Conservation (phyloP, 2,329 filamentous ascomycete species). For the Exophiala dermatitidis region DNA sequence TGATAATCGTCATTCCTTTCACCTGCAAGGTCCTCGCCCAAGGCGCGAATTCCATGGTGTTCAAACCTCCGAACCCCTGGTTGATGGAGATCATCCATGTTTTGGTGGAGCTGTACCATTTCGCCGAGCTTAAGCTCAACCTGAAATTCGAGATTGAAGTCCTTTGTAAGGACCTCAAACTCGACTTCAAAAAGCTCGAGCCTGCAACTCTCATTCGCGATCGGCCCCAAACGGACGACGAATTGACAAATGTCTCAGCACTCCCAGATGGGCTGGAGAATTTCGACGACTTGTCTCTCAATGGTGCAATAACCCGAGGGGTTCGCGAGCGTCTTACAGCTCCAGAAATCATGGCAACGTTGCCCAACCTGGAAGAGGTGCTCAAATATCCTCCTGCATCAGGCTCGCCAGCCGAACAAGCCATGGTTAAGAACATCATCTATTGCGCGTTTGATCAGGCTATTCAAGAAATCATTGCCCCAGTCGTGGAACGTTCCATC, state of each 20-base stretch:
- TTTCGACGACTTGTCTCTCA: slow-evolving; percentile 72
- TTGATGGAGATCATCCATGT: slow-evolving; percentile 90
- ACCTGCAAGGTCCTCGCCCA: slow-evolving; percentile 92
- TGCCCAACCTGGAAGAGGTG: slow-evolving; percentile 75
- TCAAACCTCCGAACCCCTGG: slow-evolving; percentile 94
- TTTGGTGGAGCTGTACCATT: slow-evolving; percentile 87
- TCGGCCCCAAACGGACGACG: slow-evolving; percentile 36
- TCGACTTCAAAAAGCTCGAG: slow-evolving; percentile 89
- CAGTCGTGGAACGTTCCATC: slow-evolving; percentile 93
- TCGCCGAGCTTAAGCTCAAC: slow-evolving; percentile 88
- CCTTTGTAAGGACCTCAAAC: slow-evolving; percentile 79
- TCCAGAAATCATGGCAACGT: slow-evolving; percentile 66
- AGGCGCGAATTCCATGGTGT: slow-evolving; percentile 76
- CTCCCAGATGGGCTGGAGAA: slow-evolving; percentile 64
- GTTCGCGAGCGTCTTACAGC: slow-evolving; percentile 68
- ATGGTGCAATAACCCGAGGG: slow-evolving; percentile 60
- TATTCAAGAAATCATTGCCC: slow-evolving; percentile 91
- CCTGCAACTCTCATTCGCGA: slow-evolving; percentile 80
- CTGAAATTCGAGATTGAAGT: slow-evolving; percentile 99
- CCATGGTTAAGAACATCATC: slow-evolving; percentile 65
- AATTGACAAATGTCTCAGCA: slow-evolving; percentile 53
- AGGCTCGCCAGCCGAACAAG: slow-evolving; percentile 67
- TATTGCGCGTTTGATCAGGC: slow-evolving; percentile 79
- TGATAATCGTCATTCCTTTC: slow-evolving; percentile 91
- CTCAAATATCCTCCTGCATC: slow-evolving; percentile 71